phyloP scores from a whole-genome alignment of 345 rosid species.

The Jatropha curcas region DNA sequence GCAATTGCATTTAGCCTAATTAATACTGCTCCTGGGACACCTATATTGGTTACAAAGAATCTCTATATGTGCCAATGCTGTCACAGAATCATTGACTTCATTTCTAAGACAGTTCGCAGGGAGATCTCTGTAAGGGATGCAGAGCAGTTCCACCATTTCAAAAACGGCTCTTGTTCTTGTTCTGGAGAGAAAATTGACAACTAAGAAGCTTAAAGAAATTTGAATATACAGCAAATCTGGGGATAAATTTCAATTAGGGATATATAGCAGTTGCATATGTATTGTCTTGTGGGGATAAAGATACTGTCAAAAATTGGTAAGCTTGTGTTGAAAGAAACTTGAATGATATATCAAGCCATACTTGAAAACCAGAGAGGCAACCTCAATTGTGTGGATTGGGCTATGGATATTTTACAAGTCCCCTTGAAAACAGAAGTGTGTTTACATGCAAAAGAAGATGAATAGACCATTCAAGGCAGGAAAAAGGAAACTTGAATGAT shows the following conservation, averaged over 20 bases:
- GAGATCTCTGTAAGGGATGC: slow-evolving; percentile 35
- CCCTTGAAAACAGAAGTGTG: neutral
- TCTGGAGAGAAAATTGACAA: slow-evolving; percentile 27
- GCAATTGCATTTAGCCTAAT: slow-evolving; percentile 32
- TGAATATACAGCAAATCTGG: neutral
- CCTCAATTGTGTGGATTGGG: slow-evolving; percentile 2
- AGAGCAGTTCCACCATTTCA: slow-evolving; percentile 38
- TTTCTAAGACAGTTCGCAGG: slow-evolving; percentile 32
- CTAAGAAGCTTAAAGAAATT: slow-evolving; percentile 8
- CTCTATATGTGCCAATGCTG: slow-evolving; percentile 36
- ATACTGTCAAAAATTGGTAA: neutral
- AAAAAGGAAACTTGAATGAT: no score
- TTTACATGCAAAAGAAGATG: neutral
- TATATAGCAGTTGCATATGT: neutral
- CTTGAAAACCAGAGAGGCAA: neutral
- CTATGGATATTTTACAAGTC: neutral
- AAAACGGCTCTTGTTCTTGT: slow-evolving; percentile 35
- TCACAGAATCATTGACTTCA: slow-evolving; percentile 24
- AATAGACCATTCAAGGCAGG: neutral
- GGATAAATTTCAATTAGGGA: neutral
- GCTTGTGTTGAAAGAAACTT: neutral
- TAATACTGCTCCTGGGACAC: slow-evolving; percentile 35
- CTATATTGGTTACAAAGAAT: slow-evolving; percentile 37
- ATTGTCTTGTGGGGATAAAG: neutral
- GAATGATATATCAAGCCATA: neutral